Evolutionary conservation across 2,329 filamentous ascomycete genomes (phyloP), one percentile per base, ranked within the genome.

Genomic region (Sclerotinia glacialis): DNA sequence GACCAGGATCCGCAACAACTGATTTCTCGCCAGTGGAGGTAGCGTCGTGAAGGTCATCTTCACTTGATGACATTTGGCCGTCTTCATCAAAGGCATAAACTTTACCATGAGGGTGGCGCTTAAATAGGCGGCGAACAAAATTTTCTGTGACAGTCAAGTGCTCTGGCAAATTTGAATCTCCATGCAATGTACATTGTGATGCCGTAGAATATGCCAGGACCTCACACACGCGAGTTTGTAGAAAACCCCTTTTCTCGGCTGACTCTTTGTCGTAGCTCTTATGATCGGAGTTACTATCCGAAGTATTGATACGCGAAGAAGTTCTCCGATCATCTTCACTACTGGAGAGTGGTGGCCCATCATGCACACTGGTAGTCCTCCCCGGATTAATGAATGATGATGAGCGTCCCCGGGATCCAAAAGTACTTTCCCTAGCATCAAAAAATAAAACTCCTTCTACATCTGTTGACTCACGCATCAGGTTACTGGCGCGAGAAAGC

Each of bases 381-480:
- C 11, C 4, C 16, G 14, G 28, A 4, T 21, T 34, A 9, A 21
- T 21, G 8, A 26, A 44, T 5, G 61, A 44, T 18, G 50, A 46
- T n/a, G 34, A 23, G 9, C 37, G 58, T 23, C 44, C 58, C 1
- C 14, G 58, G 9, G 26, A 55, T 12, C 66, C 63, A 16, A 67
- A 67, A 16, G 42, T 16, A 8, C 66, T 56, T 44, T 59, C 40
- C 23, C 42, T 47, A 26, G 73, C 71, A 68, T 75, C 72, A 16
- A 75, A 71, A 54, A 75, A 75, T 8, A 74, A 67, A 18, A 69
- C 68, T 1, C 74, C 73, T 63, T 74, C 72, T 23, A 75, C 69
- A 21, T 71, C 69, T 42, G 72, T 70, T 4, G 70, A 68, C 59
- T 75, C 73, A 21, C 73, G 67, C 21, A 74, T 70, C n/a, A 75